Evolutionary conservation across 805 yeast genomes (phyloP), one percentile per base, ranked within the genome.

Genomic region (Sungouiozyma ichnusensis): DNA sequence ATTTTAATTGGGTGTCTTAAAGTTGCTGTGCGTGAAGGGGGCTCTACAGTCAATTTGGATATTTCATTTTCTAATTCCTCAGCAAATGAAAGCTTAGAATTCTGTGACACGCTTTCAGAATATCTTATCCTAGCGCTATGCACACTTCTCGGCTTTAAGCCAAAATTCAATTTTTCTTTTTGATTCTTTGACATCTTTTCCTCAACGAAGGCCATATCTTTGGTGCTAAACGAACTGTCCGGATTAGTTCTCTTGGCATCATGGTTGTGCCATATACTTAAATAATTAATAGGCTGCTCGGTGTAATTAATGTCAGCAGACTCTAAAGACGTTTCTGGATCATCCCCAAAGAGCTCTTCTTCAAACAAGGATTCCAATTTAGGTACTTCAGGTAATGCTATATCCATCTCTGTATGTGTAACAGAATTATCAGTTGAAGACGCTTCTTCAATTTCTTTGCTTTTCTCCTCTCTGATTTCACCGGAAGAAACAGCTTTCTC

Each of bases 251-350:
- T 19, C 13, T n/a, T 42, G 42, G 34, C 17, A 37, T 57, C 60
- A 38, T 60, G 65, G 11, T 42, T 45, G 41, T 57, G 64, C 65
- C 65, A 60, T 3, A 60, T 57, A 3, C 57, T 49, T 14, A 60
- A 40, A 39, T 57, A 60, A 38, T 51, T 51, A 3, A 46, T 46
- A 2, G 57, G 53, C 31, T 51, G 46, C 14, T 35, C 42, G 1
- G 48, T 29, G 19, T 42, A 39, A n/a, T 50, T 44, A 3, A 51
- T 33, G 32, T 53, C 54, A 13, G 50, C 42, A 5, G 47, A 43
- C 9, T 53, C 62, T 15, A 47, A 39, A 2, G 62, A 57, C 5
- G 51, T 46, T 24, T 57, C 62, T 24, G 38, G 42, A 8, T 50
- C 51, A 20, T 51, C 54, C 2, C 40, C 47, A 36, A 56, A 57